Base-by-base conservation (phyloP, 768 basidiomycete genomes). In the Suillus lakei region DNA sequence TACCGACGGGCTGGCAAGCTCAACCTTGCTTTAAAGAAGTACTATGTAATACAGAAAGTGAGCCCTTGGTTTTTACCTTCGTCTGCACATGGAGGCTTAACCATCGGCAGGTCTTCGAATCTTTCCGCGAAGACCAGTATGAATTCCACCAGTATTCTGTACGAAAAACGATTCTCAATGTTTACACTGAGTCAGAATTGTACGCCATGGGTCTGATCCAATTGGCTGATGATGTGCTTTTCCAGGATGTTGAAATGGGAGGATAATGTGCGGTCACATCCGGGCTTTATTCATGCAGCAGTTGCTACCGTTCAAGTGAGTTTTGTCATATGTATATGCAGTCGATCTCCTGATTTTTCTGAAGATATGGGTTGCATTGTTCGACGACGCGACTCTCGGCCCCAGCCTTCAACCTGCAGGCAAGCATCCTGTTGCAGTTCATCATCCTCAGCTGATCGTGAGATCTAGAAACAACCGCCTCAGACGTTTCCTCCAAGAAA, bases 121-220 rank as follows among this genome's bases (percentile, higher is more conserved):
- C 92, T 61, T 86, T 92, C 68, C 95, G 98, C 68, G 95, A 98
- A 69, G 96, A 98, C 72, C 96, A 99, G 78, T 98, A 91, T 70
- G 98, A 99, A 77, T 99, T 99, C 84, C 98, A 99, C 75, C 88
- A 91, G 8, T 99, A 98, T 76, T 93, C 93, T 69, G 69, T 98
- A 69, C 89, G 98, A 61, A 95, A 93, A 70, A 92, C 90, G 71
- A 97, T 92, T 9, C 79, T 99, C 39, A 91, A 89, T 61, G 87
- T 94, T 15, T 99, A 99, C 74, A 66, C 92, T 61, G 87, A 88
- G 97, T 98, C 70, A 66, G 91, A 80, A 10, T 34, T 18, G 44
- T 38, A 50, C 55, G 3, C 32, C 8, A 39, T 9, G 56, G 28
- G 64, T 51, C 34, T 67, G 44, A n/a, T 56, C 28, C 66, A 39